Evolutionary conservation across 805 yeast genomes (phyloP), one percentile per base, ranked within the genome.

Genomic region (Ogataea parapolymorpha): DNA sequence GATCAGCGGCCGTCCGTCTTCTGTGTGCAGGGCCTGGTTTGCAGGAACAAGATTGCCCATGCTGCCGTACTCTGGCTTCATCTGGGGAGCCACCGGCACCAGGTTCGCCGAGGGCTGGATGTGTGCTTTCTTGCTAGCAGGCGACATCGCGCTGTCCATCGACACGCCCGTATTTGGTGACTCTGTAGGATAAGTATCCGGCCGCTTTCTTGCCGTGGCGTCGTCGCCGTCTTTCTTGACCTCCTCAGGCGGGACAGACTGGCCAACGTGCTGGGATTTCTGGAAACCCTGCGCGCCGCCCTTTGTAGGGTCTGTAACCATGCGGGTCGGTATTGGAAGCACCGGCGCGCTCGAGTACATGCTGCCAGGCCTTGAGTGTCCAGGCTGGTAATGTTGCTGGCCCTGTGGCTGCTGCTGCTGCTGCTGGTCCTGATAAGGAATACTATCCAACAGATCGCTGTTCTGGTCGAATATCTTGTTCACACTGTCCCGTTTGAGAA

Each of bases 1-100:
- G 5, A 87, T 61, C 16, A 82, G 65, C 3, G 89, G 87, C 37
- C 85, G 65, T 1, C 83, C 82, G 50, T 80, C 85, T 32, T 80
- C 85, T 3, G 75, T 56, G 33, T 67, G 68, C 15, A 67, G 64
- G 33, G 70, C 62, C 36, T 72, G 75, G 42, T 70, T 75, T 0
- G 72, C 74, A 6, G 78, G 67, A 14, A 74, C 69, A 29, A 70
- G 54, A 10, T 60, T 63, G 3, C 45, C 45, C 17, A 41, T 42
- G 11, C 18, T 4, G 9, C 37, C 38, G 9, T 27, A 17, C 5
- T 47, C 49, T 7, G 45, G 11, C 31, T 44, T 46, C 16, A 42
- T 22, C 8, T 39, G 44, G 10, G 47, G 36, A 12, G 34, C 41
- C 13, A 35, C 31, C 16, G 23, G 48, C 30, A 15, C 20, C 29